Evolutionary conservation across 2,329 filamentous ascomycete species (phyloP), one percentile per base, ranked within the genome.

Genomic region (Stenocarpella maydis): DNA sequence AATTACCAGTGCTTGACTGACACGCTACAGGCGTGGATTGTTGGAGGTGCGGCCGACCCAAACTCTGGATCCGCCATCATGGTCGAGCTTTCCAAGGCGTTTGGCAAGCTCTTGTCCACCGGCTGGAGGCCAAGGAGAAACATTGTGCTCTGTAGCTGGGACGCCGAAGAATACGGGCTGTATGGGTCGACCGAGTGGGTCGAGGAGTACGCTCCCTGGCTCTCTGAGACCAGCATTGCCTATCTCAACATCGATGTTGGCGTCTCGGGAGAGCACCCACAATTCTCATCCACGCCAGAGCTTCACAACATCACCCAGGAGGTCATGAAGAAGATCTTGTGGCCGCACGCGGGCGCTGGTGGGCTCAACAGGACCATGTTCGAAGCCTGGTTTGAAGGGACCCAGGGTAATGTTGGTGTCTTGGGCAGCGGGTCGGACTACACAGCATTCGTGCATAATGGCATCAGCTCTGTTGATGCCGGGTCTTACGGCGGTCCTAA

Each of bases 101-200:
- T 95, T 75, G 92, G 92, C 8, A 81, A 86, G 65, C 92, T 92
- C 21, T 77, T 93, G 3, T 83, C 88, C n/a, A 85, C 84, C 24
- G 93, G 93, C 15, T 97, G 93, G 93, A 93, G 91, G 78, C 93
- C 96, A 0, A 85, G 94, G 26, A 91, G 95, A 24, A 55, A 67
- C 41, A 67, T 53, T 68, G 93, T 98, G 49, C 96, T 98, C 77
- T 94, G 92, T 24, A 91, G 88, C 78, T 93, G 91, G 91, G 91
- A 94, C 72, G 91, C 90, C 41, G 91, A 94, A 79, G 94, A 97
- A 79, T 97, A 97, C 74, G 93, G 92, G 0, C 85, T 97, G 7
- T 80, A 97, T 15, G 95, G 95, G 6, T 94, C 91, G 65, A 97
- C 95, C 0, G 95, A 97, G 77, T 97, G 94, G 94, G 93, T 97